Conservation (phyloP, 1,284 basidiomycete species). For the Grifola frondosa region DNA sequence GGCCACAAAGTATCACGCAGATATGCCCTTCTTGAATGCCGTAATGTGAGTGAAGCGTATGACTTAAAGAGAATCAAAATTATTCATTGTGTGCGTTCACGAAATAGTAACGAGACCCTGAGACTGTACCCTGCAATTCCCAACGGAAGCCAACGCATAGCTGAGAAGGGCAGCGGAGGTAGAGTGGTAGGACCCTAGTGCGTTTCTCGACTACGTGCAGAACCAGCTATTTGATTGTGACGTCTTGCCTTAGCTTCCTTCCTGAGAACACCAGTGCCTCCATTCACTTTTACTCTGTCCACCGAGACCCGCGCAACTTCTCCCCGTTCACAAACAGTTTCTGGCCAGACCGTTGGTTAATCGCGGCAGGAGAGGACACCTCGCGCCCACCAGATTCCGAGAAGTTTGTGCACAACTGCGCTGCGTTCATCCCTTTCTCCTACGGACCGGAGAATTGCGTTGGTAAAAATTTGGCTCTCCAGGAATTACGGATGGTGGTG, state of each 20-base stretch:
- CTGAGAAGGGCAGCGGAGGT: conserved; percentile 24
- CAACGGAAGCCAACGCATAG: conserved; percentile 52
- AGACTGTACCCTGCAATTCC: conserved; percentile 57
- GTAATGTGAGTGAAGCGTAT: conserved; percentile 27
- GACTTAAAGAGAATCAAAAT: conserved; percentile 5
- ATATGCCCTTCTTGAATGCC: conserved; percentile 35
- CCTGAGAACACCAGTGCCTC: conserved; percentile 25
- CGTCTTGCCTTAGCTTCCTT: conserved; percentile 17
- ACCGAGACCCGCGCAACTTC: conserved; percentile 4
- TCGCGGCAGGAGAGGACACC: background rate
- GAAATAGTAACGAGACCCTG: conserved; percentile 55
- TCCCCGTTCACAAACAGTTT: conserved; percentile 1
- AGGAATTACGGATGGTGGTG: conserved; percentile 13
- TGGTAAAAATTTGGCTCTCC: conserved; percentile 29
- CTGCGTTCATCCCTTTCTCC: conserved; percentile 29
- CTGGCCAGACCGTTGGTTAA: conserved; percentile 11
- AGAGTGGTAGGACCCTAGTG: conserved; percentile 29
- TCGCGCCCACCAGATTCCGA: background rate
- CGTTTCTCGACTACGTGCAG: conserved; percentile 4
- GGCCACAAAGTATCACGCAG: conserved; percentile 23
- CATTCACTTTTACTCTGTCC: background rate
- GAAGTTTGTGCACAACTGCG: conserved; percentile 16
- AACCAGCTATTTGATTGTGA: conserved; percentile 1
- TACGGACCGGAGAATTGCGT: conserved; percentile 30
- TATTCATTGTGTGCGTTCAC: conserved; percentile 6